Evolutionary conservation across 805 yeast genomes (phyloP).

Genomic region (Starmerella stellata): DNA sequence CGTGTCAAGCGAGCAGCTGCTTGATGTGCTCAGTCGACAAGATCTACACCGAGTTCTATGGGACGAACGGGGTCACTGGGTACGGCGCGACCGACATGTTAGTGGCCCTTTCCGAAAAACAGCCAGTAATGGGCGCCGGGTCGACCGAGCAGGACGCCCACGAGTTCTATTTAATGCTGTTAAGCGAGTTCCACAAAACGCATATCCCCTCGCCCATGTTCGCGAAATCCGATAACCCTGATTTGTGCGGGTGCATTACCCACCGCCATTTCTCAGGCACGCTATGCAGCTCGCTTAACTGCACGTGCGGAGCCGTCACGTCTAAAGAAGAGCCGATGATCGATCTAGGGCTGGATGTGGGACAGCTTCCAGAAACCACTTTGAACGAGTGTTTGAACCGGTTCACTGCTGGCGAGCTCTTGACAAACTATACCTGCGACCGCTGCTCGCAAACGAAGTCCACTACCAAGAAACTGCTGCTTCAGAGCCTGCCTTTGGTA

Average conservation of each 20-base stretch:
- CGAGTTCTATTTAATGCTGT: slow-evolving; percentile 84
- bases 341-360: slow-evolving; percentile 59
- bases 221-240: slow-evolving; percentile 5
- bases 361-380: slow-evolving; percentile 19
- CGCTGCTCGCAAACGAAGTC: slow-evolving; percentile 42
- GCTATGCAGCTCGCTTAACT: slow-evolving; percentile 59
- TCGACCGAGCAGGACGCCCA: slow-evolving; percentile 97
- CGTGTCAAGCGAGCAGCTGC: slow-evolving; percentile 31
- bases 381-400: slow-evolving; percentile 51
- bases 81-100: slow-evolving; percentile 67
- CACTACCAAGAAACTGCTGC: slow-evolving; percentile 54
- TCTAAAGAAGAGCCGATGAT: slow-evolving; percentile 71
- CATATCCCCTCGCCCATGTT: slow-evolving; percentile 10
- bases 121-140: slow-evolving; percentile 60
- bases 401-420: slow-evolving; percentile 59
- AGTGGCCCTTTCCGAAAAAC: slow-evolving; percentile 61
- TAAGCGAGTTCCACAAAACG: slow-evolving; percentile 56
- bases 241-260: slow-evolving; percentile 55
- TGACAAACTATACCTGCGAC: slow-evolving; percentile 61
- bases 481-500: slow-evolving; percentile 57
- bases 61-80: slow-evolving; percentile 43
- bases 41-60: slow-evolving; percentile 56
- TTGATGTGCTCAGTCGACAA: slow-evolving; percentile 72
- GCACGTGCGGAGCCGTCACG: slow-evolving; percentile 42
- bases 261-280: slow-evolving; percentile 74